These are phyloP conservation scores for Falciphora oryzae DNA, from an alignment of 2,329 filamentous ascomycete genomes.

Conservation along the genomic window DNA sequence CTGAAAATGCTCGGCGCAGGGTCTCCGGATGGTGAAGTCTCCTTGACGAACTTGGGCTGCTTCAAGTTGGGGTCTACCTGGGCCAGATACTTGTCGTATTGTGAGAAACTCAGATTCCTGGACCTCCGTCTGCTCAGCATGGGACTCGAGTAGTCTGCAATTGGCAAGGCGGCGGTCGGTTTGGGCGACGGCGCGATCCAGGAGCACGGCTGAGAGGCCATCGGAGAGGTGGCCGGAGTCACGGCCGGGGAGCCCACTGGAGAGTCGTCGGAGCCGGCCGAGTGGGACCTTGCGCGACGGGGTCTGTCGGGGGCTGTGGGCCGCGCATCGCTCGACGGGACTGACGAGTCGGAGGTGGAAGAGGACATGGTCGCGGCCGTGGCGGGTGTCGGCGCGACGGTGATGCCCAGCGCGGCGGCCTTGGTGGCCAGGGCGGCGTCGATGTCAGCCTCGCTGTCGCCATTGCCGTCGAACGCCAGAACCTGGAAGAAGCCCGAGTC, in stretches of 20 bases:
- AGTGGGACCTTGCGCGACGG: not conserved
- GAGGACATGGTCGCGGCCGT: conserved; percentile 14
- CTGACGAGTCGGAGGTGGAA: not conserved
- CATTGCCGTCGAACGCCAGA: conserved; percentile 24
- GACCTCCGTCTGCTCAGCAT: conserved; percentile 34
- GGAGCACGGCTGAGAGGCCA: not conserved
- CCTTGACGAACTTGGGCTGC: conserved; percentile 35
- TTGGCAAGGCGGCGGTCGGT: conserved; percentile 15
- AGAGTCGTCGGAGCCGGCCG: not conserved
- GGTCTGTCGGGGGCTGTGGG: not conserved
- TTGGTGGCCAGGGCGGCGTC: conserved; percentile 30
- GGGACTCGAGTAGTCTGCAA: conserved; percentile 33
- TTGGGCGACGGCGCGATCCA: not conserved
- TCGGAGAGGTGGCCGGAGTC: not conserved
- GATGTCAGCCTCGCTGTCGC: conserved; percentile 31
- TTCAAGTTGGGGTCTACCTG: conserved; percentile 37
- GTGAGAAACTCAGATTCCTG: conserved; percentile 39
- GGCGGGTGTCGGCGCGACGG: conserved; percentile 7
- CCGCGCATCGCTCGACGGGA: not conserved
- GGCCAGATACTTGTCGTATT: conserved; percentile 47
- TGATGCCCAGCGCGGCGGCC: conserved; percentile 31
- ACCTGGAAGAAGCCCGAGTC: conserved; percentile 36
- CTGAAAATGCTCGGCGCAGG: conserved; percentile 36
- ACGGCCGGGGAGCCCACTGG: not conserved
- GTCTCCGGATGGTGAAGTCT: conserved; percentile 22